A percentile compares a stretch with the other conserved stretches of the same genome.
Conservation (phyloP, 371 early-diverging fungal genomes). For the Smittium culicis region DNA sequence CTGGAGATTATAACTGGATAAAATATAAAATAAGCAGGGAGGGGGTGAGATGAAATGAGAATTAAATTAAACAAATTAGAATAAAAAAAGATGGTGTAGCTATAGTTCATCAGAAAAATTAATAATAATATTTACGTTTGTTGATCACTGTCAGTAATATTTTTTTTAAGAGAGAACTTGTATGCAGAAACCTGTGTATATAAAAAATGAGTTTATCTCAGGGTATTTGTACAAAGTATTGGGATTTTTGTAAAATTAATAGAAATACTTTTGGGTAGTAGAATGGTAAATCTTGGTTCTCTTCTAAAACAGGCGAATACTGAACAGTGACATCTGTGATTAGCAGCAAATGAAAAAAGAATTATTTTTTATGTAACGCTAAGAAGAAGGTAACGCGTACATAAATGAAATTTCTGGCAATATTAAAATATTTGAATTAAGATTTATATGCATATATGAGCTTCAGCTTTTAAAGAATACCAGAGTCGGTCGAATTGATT, state of each 20-base stretch:
- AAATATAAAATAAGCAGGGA: no score
- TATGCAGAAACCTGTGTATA: no score
- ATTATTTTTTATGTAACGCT: no score
- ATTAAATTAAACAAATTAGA: no score
- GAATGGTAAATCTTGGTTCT: not conserved
- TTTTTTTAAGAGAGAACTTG: no score
- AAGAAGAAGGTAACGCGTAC: not conserved
- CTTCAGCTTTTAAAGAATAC: not conserved
- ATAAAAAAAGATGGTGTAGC: no score
- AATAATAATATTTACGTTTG: no score
- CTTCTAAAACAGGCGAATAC: not conserved
- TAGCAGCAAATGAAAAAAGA: not conserved
- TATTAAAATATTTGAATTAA: not conserved
- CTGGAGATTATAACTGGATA: not conserved
- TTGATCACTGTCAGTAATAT: no score
- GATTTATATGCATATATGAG: not conserved
- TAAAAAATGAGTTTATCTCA: no score
- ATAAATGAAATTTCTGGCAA: not conserved
- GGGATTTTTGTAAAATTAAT: not conserved
- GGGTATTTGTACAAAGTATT: no score
- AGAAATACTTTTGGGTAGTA: not conserved
- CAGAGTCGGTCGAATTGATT: not conserved
- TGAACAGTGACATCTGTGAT: not conserved
- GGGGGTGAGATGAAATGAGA: no score
- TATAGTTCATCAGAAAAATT: no score